Evolutionary conservation across 108 stramenopile species (phyloP).

Genomic region (Poteriospumella lacustris): DNA sequence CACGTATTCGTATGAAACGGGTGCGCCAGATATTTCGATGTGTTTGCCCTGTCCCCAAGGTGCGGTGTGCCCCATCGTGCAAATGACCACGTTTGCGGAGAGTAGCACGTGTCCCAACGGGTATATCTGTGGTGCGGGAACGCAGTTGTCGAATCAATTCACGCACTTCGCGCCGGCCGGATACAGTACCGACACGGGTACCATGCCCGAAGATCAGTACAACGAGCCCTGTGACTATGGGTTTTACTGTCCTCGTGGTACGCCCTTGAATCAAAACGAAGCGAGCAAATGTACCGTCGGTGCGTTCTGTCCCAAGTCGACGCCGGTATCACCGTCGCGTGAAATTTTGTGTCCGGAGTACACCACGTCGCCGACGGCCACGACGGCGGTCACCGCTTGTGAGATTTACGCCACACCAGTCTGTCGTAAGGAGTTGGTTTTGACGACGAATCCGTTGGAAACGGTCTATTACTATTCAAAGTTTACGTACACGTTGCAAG

Average conservation of each 20-base stretch:
- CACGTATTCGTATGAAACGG: slow-evolving; percentile 61
- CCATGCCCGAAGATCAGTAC: slow-evolving; percentile 55
- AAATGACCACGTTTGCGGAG: slow-evolving; percentile 18
- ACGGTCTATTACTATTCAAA: slow-evolving; percentile 56
- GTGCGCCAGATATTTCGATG: slow-evolving; percentile 67
- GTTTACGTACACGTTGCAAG: slow-evolving; percentile 50
- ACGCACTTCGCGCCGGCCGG: slow-evolving; percentile 65
- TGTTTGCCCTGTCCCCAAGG: slow-evolving; percentile 72
- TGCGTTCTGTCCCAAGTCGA: slow-evolving; percentile 64
- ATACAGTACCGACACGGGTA: slow-evolving; percentile 51
- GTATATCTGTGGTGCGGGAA: slow-evolving; percentile 61
- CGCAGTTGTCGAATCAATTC: slow-evolving; percentile 60
- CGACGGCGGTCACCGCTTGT: slow-evolving; percentile 51
- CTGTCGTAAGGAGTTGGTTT: slow-evolving; percentile 62
- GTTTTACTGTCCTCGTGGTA: slow-evolving; percentile 62
- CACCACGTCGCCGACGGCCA: slow-evolving; percentile 57
- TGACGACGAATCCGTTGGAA: slow-evolving; percentile 48
- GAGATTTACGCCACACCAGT: slow-evolving; percentile 55
- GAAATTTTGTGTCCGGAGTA: slow-evolving; percentile 59
- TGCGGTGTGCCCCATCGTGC: slow-evolving; percentile 62
- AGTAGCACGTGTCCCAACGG: slow-evolving; percentile 63
- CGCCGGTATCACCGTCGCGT: slow-evolving; percentile 42
- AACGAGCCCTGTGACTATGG: slow-evolving; percentile 53
- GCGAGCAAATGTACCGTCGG: slow-evolving; percentile 64
- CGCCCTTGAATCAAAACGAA: slow-evolving; percentile 43